These are phyloP conservation scores for Fusarium caatingaense DNA, from an alignment of 2,329 filamentous ascomycete genomes.

Conservation along the genomic window DNA sequence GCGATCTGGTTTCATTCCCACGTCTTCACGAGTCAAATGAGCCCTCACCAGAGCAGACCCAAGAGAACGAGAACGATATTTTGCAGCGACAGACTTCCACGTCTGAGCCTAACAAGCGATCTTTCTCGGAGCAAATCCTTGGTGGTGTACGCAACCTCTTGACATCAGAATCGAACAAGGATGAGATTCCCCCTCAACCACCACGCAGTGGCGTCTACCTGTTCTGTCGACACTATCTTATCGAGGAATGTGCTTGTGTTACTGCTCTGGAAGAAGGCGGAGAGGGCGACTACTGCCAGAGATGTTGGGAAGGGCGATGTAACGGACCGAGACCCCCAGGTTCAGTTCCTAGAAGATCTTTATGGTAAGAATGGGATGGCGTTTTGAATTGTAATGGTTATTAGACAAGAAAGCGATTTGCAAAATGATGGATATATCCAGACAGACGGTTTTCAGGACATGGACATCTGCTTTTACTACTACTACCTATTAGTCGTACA, in stretches of 20 bases:
- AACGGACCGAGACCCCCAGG: slow-evolving; percentile 26
- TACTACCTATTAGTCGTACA: slow-evolving; percentile 16
- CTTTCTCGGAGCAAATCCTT: slow-evolving; percentile 25
- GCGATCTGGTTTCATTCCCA: slow-evolving; percentile 30
- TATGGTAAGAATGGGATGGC: slow-evolving; percentile 26
- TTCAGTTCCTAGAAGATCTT: slow-evolving; percentile 17
- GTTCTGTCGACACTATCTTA: slow-evolving; percentile 38
- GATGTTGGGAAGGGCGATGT: slow-evolving; percentile 41
- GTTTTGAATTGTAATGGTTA: neutral
- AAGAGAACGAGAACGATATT: neutral
- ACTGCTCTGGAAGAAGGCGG: slow-evolving; percentile 16
- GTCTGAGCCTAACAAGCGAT: slow-evolving; percentile 1
- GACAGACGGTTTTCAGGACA: neutral
- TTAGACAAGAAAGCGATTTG: neutral
- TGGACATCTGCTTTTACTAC: slow-evolving; percentile 14
- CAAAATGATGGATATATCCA: neutral
- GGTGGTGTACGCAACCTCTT: slow-evolving; percentile 28
- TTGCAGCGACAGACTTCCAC: neutral
- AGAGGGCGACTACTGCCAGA: slow-evolving; percentile 40
- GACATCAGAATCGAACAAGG: slow-evolving; percentile 10
- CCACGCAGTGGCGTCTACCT: slow-evolving; percentile 31
- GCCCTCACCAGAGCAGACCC: slow-evolving; percentile 8
- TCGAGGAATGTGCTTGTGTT: slow-evolving; percentile 32
- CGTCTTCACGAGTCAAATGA: slow-evolving; percentile 19
- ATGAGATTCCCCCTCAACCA: slow-evolving; percentile 22